These are phyloP conservation scores for Dothideomycetidae sp. DNA, from an alignment of 2,329 filamentous ascomycete species.

Conservation along the genomic window DNA sequence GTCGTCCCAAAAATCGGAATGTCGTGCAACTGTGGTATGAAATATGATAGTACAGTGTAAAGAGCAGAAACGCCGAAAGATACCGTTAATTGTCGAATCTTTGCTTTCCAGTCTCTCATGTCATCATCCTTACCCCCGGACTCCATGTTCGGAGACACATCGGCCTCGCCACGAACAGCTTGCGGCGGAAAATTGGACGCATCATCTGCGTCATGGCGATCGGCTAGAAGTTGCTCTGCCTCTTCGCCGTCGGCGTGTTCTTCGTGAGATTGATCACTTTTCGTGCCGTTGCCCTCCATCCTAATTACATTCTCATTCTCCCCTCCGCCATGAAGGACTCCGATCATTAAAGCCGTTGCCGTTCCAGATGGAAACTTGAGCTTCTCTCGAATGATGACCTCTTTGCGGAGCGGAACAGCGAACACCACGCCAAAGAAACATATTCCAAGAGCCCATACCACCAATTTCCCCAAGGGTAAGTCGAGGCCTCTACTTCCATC, in stretches of 20 bases:
- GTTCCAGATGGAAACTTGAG: slow-evolving; percentile 91
- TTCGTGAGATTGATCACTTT: slow-evolving; percentile 15
- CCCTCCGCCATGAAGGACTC: slow-evolving; percentile 60
- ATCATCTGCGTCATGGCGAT: slow-evolving; percentile 8
- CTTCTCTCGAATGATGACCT: slow-evolving; percentile 87
- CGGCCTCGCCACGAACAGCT: not conserved
- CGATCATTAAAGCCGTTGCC: slow-evolving; percentile 85
- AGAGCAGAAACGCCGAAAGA: slow-evolving; percentile 46
- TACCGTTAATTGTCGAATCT: slow-evolving; percentile 44
- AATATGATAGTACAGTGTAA: slow-evolving; percentile 72
- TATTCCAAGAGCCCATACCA: slow-evolving; percentile 81
- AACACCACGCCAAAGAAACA: slow-evolving; percentile 97
- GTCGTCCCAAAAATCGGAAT: slow-evolving; percentile 71
- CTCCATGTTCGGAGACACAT: slow-evolving; percentile 10
- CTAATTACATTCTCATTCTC: slow-evolving; percentile 23
- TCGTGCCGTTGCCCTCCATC: slow-evolving; percentile 23
- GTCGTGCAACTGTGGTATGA: slow-evolving; percentile 69
- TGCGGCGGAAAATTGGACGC: not conserved
- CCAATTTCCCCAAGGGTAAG: slow-evolving; percentile 52
- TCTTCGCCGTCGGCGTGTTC: slow-evolving; percentile 20
- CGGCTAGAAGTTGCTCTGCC: slow-evolving; percentile 22
- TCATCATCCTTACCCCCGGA: slow-evolving; percentile 22
- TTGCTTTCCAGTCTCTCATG: slow-evolving; percentile 45
- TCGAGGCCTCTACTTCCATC: slow-evolving; percentile 17
- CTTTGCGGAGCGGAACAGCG: slow-evolving; percentile 74